Evolutionary conservation across 768 basidiomycete genomes (phyloP), one percentile per base, ranked within the genome.

Genomic region (Epithele typhae): DNA sequence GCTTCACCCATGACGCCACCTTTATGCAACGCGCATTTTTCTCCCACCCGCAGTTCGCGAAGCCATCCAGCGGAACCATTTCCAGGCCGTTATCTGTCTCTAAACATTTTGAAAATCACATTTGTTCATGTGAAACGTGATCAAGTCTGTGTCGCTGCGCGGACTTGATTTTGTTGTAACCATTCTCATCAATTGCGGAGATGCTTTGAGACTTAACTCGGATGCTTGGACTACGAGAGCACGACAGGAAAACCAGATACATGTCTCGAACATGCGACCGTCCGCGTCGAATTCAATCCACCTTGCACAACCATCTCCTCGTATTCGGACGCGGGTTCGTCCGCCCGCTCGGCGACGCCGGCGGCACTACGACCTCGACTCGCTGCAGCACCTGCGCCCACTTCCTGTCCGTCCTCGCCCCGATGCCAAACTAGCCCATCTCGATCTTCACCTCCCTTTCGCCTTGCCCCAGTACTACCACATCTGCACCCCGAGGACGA

Each of bases 401-500:
- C 25, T 45, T 62, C 42, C 59, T 60, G n/a, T 56, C 55, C 9
- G 57, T 53, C n/a, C n/a, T n/a, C n/a, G n/a, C n/a, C n/a, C n/a
- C n/a, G n/a, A 57, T 15, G 49, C 49, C 56, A 42, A 51, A 46
- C 2, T 39, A 51, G 3, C 44, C 59, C 7, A 43, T 59, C 2
- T 58, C 48, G 40, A 55, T 43, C n/a, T n/a, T n/a, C 25, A 55
- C 55, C 19, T 67, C 68, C 49, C 58, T 63, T 37, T 59, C 68
- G 74, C 76, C 51, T 75, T 72, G 11, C 82, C 84, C 86, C 87
- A 88, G 64, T 88, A 97, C 68, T 77, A 65, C 74, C 82, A 86
- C 75, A 97, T 74, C 70, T 97, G 93, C 10, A 66, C 69, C 3
- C 88, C 93, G 11, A 98, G 68, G 17, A 95, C 72, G 47, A 82